Conservation (phyloP, 148 eudicot species). For the Polygonum maritimum region DNA sequence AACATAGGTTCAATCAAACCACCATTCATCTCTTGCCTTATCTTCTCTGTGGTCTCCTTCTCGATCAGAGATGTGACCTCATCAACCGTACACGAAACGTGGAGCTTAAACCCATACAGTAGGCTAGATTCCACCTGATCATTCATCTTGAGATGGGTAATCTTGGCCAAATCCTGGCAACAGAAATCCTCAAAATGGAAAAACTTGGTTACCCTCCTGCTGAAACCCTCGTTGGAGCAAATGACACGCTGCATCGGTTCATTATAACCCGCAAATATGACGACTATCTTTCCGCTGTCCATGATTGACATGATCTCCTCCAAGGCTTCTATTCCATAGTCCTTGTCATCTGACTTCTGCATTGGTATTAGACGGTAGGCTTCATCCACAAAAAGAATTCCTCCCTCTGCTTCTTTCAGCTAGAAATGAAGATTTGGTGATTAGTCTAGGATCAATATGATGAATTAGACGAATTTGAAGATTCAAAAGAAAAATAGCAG, state of each 20-base stretch:
- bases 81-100: slow-evolving; percentile 56
- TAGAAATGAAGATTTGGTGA: slow-evolving; percentile 14
- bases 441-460: neutral
- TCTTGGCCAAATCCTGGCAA: slow-evolving; percentile 60
- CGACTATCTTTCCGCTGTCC: slow-evolving; percentile 92
- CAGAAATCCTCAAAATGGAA: slow-evolving; percentile 78
- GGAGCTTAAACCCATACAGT: slow-evolving; percentile 76
- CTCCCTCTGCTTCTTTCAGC: slow-evolving; percentile 98
- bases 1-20: slow-evolving; percentile 87
- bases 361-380: slow-evolving; percentile 93
- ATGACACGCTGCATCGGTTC: slow-evolving; percentile 99
- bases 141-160: slow-evolving; percentile 70
- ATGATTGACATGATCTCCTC: slow-evolving; percentile 99
- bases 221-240: slow-evolving; percentile 86
- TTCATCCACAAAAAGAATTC: slow-evolving; percentile 94
- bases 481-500: neutral
- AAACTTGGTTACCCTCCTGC: slow-evolving; percentile 96
- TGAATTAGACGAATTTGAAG: neutral
- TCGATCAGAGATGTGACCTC: slow-evolving; percentile 58
- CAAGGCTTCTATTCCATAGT: slow-evolving; percentile 91
- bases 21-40: slow-evolving; percentile 86
- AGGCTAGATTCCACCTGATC: slow-evolving; percentile 54
- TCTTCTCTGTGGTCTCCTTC: slow-evolving; percentile 64
- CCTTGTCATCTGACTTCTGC: slow-evolving; percentile 96
- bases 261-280: slow-evolving; percentile 92